Percentiles rank a stretch among this genome's conserved stretches.
Conservation (phyloP, 352 stramenopile genomes). For the Phytophthora sojae region DNA sequence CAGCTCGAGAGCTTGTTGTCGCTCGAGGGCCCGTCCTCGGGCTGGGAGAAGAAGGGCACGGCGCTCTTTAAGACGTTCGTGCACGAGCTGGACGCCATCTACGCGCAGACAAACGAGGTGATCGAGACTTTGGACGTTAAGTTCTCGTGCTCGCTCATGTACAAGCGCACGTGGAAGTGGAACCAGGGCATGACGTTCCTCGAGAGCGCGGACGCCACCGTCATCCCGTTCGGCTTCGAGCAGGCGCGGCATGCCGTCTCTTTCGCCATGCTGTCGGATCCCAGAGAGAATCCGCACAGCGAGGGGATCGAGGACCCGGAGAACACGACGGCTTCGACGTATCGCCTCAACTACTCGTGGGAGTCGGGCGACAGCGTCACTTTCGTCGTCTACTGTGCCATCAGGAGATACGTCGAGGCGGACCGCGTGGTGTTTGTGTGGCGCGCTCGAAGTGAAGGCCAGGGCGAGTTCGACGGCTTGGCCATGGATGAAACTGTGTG, state of each 20-base stretch:
- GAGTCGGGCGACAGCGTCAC: conserved; percentile 30
- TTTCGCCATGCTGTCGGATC: conserved; percentile 28
- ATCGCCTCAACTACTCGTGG: conserved; percentile 34
- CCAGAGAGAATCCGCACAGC: conserved; percentile 28
- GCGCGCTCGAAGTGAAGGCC: conserved; percentile 50
- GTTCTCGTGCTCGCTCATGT: conserved; percentile 28
- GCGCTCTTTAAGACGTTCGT: conserved; percentile 42
- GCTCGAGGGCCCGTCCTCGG: conserved; percentile 8
- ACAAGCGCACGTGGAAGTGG: conserved; percentile 29
- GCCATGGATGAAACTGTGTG: conserved; percentile 65
- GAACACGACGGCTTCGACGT: conserved; percentile 24
- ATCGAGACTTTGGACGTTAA: conserved; percentile 26
- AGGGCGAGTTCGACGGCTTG: conserved; percentile 45
- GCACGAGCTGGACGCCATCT: conserved; percentile 35
- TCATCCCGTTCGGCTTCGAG: conserved; percentile 32
- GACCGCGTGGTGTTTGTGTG: conserved; percentile 64
- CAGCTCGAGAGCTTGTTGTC: conserved; percentile 23
- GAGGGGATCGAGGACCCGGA: conserved; percentile 26
- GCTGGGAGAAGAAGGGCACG: conserved; percentile 26
- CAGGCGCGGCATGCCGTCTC: conserved; percentile 22
- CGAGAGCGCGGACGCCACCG: conserved; percentile 30
- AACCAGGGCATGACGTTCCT: conserved; percentile 27
- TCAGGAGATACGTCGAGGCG: conserved; percentile 49
- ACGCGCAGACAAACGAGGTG: conserved; percentile 37
- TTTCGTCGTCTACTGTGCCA: conserved; percentile 39